Evolutionary conservation across 1,284 basidiomycete genomes (phyloP), one percentile per base, ranked within the genome.

Genomic region (Coriolopsis trogii): DNA sequence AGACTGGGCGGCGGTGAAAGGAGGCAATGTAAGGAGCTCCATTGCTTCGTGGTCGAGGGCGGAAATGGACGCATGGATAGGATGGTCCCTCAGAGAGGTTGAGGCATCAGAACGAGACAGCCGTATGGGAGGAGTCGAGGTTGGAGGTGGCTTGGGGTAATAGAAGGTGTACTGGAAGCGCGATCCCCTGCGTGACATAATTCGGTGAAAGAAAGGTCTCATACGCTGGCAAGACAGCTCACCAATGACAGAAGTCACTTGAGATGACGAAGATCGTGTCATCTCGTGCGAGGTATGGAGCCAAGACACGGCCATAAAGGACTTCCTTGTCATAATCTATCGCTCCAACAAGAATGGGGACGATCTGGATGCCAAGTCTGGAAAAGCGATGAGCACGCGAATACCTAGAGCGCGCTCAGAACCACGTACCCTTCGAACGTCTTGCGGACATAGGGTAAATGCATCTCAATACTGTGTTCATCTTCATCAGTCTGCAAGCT

Each of bases 191-290:
- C 18, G 41, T 28, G 5, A 18, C 33, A 4, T n/a, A n/a, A n/a
- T n/a, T n/a, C n/a, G n/a, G n/a, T n/a, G n/a, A n/a, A n/a, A n/a
- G n/a, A n/a, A n/a, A n/a, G n/a, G n/a, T n/a, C n/a, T n/a, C n/a
- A n/a, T n/a, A n/a, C n/a, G n/a, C n/a, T n/a, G n/a, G n/a, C n/a
- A n/a, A n/a, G n/a, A 26, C 3, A 43, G 49, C 79, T 53, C 62
- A 95, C 95, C 96, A 99, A 69, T 99, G 96, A 66, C 97, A 99
- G 67, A 99, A 99, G 70, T 99, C 97, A 55, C 90, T 93, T 3
- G 95, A 98, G 48, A 98, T 80, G 34, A 99, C 87, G 63, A 89
- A 95, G 56, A 99, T 79, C 0, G 93, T 98, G 51, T 87, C 84
- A 1, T 84, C 79, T 57, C 85, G 77, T 1, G 78, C 75, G 44